A percentile compares a stretch with the other conserved stretches of the same genome.
These are phyloP conservation scores for Fusarium armeniacum DNA, from an alignment of 2,329 filamentous ascomycete genomes.

Conservation along the genomic window DNA sequence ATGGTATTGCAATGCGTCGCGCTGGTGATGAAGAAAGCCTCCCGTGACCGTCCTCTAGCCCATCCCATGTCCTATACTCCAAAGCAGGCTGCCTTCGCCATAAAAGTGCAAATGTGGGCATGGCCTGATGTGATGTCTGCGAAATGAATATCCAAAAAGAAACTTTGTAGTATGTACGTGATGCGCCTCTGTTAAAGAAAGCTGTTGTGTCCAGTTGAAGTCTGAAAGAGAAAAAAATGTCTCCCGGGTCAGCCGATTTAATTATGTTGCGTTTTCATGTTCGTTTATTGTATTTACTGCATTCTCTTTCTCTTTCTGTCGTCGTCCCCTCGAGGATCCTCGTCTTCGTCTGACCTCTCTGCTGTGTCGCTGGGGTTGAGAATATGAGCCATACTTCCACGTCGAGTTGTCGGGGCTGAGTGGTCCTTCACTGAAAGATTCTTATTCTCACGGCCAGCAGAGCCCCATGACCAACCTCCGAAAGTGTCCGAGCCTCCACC, in stretches of 20 bases:
- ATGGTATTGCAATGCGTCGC: slow-evolving; percentile 43
- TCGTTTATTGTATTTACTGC: slow-evolving; percentile 62
- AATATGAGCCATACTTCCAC: slow-evolving; percentile 74
- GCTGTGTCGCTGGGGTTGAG: slow-evolving; percentile 71
- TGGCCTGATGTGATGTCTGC: slow-evolving; percentile 27
- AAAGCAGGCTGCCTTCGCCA: slow-evolving; percentile 29
- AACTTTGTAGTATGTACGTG: slow-evolving; percentile 32
- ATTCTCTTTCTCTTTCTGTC: slow-evolving; percentile 74
- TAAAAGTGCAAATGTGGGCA: slow-evolving; percentile 27
- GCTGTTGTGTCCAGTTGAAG: neutral
- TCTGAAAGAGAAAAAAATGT: neutral
- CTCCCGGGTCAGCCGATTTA: neutral
- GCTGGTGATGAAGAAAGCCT: slow-evolving; percentile 37
- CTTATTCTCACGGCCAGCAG: slow-evolving; percentile 65
- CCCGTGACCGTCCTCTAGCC: slow-evolving; percentile 33
- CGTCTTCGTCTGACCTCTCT: slow-evolving; percentile 69
- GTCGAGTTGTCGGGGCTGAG: slow-evolving; percentile 68
- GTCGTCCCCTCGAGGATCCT: slow-evolving; percentile 68
- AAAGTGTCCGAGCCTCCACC: slow-evolving; percentile 60
- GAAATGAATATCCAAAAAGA: slow-evolving; percentile 23
- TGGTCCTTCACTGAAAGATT: slow-evolving; percentile 67
- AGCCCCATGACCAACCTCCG: slow-evolving; percentile 70
- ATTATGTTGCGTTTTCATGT: slow-evolving; percentile 2
- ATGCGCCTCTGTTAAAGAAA: slow-evolving; percentile 12
- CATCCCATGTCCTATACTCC: slow-evolving; percentile 38